phyloP scores from a whole-genome alignment of 805 yeast genomes.

The Cyberlindnera xylosilytica region DNA sequence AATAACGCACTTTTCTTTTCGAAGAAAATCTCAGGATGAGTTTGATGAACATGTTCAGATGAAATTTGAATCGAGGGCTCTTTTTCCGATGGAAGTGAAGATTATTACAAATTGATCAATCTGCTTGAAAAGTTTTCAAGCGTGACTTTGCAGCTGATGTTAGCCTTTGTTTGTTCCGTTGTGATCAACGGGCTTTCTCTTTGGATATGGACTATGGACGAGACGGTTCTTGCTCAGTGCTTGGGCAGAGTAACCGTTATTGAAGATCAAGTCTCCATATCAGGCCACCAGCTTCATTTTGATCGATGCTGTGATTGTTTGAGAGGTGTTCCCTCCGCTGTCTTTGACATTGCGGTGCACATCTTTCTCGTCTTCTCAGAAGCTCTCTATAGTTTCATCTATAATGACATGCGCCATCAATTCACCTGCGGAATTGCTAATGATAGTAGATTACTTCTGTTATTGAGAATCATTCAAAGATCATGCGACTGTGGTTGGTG shows the following conservation, averaged over 20 bases:
- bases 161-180: neutral
- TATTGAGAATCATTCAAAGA: too few species aligned
- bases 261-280: neutral
- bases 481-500: neutral
- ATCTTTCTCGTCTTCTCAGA: neutral
- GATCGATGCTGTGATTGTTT: neutral
- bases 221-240: neutral
- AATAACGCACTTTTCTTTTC: neutral
- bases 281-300: neutral
- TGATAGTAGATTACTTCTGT: neutral
- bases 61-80: neutral
- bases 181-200: neutral
- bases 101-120: neutral
- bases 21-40: neutral
- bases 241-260: neutral
- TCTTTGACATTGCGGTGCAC: neutral
- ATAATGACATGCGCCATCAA: conserved; percentile 6
- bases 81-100: neutral
- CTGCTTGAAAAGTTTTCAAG: neutral
- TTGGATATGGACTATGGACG: neutral
- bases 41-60: conserved; percentile 2
- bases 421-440: neutral
- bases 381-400: conserved; percentile 9
- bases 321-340: neutral
- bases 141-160: neutral